These are phyloP conservation scores for Trichoderma sp. DNA, from an alignment of 2,329 filamentous ascomycete species.

Conservation along the genomic window DNA sequence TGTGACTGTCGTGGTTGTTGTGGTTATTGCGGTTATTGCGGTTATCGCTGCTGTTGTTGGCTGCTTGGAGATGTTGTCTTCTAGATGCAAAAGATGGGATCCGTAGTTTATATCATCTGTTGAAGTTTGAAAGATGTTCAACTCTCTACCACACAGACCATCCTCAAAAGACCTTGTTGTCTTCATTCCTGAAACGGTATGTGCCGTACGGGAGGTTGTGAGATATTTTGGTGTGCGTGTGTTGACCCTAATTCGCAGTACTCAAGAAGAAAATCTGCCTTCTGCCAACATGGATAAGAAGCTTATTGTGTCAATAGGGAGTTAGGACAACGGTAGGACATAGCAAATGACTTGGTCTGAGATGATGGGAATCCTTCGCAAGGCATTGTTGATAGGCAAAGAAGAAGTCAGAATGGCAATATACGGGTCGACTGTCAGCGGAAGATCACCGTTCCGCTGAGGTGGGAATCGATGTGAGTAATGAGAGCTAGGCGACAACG, in stretches of 20 bases:
- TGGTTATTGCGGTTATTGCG: neutral
- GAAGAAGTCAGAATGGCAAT: neutral
- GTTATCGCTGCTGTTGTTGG: neutral
- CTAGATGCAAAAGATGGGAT: neutral
- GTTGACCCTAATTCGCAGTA: neutral
- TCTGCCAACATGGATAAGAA: slow-evolving; percentile 18
- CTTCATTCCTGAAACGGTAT: neutral
- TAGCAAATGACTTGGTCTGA: neutral
- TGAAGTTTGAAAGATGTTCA: neutral
- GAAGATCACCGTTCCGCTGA: slow-evolving; percentile 12
- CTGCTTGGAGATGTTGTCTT: slow-evolving; percentile 1
- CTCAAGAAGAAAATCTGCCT: slow-evolving; percentile 6
- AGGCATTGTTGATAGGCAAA: slow-evolving; percentile 17
- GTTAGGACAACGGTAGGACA: neutral
- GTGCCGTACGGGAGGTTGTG: neutral
- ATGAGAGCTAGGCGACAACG: neutral
- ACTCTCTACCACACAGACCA: neutral
- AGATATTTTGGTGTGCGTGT: neutral
- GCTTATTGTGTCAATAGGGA: slow-evolving; percentile 21
- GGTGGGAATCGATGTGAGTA: neutral
- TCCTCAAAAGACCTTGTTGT: slow-evolving; percentile 2
- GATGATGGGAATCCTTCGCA: slow-evolving; percentile 14
- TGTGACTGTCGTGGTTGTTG: neutral
- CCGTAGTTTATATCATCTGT: slow-evolving; percentile 17
- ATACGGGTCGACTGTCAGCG: slow-evolving; percentile 17